Evolutionary conservation across 192 early-diverging fungal genomes (phyloP).

Genomic region (Blastocladiella britannica): DNA sequence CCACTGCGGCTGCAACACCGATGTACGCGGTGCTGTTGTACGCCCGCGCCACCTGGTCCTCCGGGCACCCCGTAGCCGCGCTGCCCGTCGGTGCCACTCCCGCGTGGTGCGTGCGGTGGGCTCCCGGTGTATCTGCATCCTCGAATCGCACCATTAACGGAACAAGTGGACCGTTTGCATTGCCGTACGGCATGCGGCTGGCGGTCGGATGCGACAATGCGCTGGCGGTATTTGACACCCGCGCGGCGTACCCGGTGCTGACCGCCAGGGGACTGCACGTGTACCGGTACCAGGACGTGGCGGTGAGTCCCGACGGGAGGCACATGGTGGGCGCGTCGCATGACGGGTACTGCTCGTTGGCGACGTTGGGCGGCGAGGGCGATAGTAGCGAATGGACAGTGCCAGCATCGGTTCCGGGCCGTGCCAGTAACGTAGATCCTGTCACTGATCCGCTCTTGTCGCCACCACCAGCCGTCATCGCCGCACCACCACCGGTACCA

Average conservation of each 20-base stretch:
- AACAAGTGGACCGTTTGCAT: slow-evolving; percentile 17
- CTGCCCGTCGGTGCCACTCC: slow-evolving; percentile 54
- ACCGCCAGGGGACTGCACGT: slow-evolving; percentile 58
- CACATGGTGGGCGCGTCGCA: slow-evolving; percentile 53
- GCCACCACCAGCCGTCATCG: no score
- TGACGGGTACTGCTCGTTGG: slow-evolving; percentile 71
- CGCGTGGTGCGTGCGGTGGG: slow-evolving; percentile 55
- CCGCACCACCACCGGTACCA: no score
- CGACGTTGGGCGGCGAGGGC: slow-evolving; percentile 48
- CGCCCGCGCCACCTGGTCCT: slow-evolving; percentile 4
- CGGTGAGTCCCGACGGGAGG: slow-evolving; percentile 62
- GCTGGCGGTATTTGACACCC: slow-evolving; percentile 72
- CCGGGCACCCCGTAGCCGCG: slow-evolving; percentile 12
- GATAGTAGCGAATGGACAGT: no score
- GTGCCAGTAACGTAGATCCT: no score
- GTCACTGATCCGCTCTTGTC: no score
- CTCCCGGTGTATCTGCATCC: slow-evolving; percentile 12
- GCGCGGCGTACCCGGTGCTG: slow-evolving; percentile 43
- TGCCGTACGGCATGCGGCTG: slow-evolving; percentile 60
- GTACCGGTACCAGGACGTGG: slow-evolving; percentile 66
- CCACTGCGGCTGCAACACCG: no score
- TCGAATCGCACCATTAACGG: background rate
- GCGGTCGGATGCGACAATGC: slow-evolving; percentile 69
- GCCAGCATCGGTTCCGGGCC: no score
- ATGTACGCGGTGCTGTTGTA: background rate